Base-by-base conservation (phyloP, 2,329 filamentous ascomycete genomes). In the Trichoderma cornu-damae region DNA sequence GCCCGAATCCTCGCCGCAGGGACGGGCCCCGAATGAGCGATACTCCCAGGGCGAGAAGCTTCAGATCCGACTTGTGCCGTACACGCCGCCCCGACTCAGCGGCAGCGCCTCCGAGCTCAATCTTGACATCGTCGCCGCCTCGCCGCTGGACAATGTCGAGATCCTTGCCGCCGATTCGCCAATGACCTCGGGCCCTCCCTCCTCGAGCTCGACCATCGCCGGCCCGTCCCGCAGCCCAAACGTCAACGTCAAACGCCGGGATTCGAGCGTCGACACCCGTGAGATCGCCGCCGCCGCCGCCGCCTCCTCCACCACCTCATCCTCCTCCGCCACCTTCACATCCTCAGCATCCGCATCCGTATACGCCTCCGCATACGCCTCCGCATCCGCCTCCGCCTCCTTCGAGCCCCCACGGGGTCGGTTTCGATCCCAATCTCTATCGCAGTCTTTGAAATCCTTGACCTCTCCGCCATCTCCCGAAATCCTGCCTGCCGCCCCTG, bases 51-150 rank as follows among this genome's bases (percentile, higher is more conserved):
- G 69, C 55, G 67, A 67, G 52, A 66, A 65, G 55, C 65, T 69
- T 4, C 67, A 69, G 57, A 73, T 74, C 42, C 69, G 72, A n/a
- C 56, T 73, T 14, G 72, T 74, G 30, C 71, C 72, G 11, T 74
- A 74, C 58, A 73, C 66, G 51, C 72, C 72, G 26, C 70, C 71
- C 47, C 68, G 70, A 37, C 61, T 73, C 48, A 69, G 65, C 48
- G 68, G 65, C 55, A 70, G 69, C 59, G 67, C 60, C 20, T 67
- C 69, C 42, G 34, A 37, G 32, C 51, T 55, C 42, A 38, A 55
- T 14, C 32, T 35, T 3, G 24, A 46, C n/a, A 16, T 42, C 2
- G 11, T 35, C 24, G 9, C 24, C 30, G 22, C 20, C 20, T 55
- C 51, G 16, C 6, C 34, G 16, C 42, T 28, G 9, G 42, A 18